Percentiles rank a stretch among this genome's conserved stretches.
Conservation (phyloP, 768 basidiomycete genomes). For the Sarcodon aspratus region DNA sequence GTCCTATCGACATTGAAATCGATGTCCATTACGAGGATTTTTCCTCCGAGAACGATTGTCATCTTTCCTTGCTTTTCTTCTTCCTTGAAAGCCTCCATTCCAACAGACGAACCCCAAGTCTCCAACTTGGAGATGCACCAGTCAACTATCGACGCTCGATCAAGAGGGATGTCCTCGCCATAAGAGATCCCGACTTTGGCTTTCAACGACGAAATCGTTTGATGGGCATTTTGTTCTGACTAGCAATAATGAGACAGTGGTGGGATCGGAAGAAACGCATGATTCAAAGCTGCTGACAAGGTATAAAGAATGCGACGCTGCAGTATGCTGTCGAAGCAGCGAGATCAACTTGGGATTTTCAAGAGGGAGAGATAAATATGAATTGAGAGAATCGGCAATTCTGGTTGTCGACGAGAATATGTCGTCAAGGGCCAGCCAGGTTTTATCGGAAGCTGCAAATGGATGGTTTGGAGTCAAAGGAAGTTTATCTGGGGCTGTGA, state of each 20-base stretch:
- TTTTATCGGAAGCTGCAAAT: neutral
- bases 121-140: constrained; percentile 53
- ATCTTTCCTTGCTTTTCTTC: constrained; percentile 32
- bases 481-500: neutral
- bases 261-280: constrained; percentile 3
- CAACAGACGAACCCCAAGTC: constrained; percentile 49
- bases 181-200: constrained; percentile 37
- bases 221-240: constrained; percentile 43
- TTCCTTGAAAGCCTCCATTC: constrained; percentile 71
- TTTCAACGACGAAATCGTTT: constrained; percentile 35
- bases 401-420: constrained; percentile 40
- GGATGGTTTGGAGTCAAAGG: neutral
- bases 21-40: constrained; percentile 72
- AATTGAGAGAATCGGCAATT: constrained; percentile 40
- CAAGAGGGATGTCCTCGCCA: constrained; percentile 54
- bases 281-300: constrained; percentile 26
- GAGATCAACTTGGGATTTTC: constrained; percentile 60
- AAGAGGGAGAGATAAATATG: constrained; percentile 37
- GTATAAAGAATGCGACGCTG: constrained; percentile 38
- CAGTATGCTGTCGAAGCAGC: constrained; percentile 51
- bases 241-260: constrained; percentile 15
- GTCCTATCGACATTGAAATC: constrained; percentile 41
- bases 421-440: constrained; percentile 25
- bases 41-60: constrained; percentile 60
- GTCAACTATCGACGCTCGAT: constrained; percentile 28